These are phyloP conservation scores for Chlorella ohadii DNA, from an alignment of 139 green algal species.

Conservation along the genomic window DNA sequence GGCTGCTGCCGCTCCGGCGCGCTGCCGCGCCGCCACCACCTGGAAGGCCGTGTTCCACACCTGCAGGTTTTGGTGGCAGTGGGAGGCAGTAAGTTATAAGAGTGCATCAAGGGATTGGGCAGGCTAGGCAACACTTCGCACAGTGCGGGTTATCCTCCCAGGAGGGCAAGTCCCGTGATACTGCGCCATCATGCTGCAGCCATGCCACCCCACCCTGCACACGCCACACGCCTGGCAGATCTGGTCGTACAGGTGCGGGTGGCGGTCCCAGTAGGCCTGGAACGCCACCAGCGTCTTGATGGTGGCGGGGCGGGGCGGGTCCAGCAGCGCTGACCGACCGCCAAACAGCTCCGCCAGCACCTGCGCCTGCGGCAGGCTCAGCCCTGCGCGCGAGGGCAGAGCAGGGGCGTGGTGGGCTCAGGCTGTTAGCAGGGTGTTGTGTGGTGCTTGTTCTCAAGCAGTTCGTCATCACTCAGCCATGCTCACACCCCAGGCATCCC, in stretches of 20 bases:
- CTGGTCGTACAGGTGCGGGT: constrained; percentile 52
- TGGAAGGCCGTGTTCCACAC: constrained; percentile 56
- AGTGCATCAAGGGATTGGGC: too few relatives aligned
- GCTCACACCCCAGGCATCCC: too few relatives aligned
- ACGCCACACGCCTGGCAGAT: constrained; percentile 54
- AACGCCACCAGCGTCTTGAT: constrained; percentile 63
- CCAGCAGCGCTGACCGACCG: constrained; percentile 48
- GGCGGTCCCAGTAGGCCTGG: constrained; percentile 48
- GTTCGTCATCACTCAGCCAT: too few relatives aligned
- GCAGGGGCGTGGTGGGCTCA: background rate
- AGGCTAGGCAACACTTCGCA: too few relatives aligned
- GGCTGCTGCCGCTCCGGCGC: background rate
- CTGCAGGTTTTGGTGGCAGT: too few relatives aligned
- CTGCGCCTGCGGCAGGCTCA: constrained; percentile 53
- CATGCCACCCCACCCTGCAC: too few relatives aligned
- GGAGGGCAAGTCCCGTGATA: too few relatives aligned
- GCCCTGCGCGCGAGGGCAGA: background rate
- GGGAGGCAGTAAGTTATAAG: too few relatives aligned
- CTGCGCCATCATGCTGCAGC: too few relatives aligned
- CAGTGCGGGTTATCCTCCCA: too few relatives aligned
- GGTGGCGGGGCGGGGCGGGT: constrained; percentile 45
- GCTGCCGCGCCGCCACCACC: constrained; percentile 28
- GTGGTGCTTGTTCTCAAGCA: too few relatives aligned
- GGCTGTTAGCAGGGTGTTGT: too few relatives aligned
- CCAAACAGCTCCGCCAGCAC: constrained; percentile 58